phyloP scores from a whole-genome alignment of 2,329 filamentous ascomycete species.

The Cercospora sp. region DNA sequence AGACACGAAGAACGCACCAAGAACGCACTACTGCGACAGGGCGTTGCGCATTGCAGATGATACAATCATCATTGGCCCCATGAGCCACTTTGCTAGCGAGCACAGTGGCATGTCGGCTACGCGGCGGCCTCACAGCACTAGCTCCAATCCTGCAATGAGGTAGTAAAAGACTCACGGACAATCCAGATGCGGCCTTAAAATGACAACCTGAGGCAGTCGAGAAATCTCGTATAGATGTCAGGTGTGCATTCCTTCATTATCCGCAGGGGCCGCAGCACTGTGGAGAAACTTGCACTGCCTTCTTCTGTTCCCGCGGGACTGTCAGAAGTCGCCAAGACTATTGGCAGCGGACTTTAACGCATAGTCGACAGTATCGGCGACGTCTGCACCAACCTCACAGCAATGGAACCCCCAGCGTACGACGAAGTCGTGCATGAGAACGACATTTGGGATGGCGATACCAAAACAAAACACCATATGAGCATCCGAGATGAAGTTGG shows the following conservation, averaged over 20 bases:
- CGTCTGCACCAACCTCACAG: background rate
- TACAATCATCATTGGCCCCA: background rate
- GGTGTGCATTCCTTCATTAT: background rate
- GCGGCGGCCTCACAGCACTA: conserved; percentile 7
- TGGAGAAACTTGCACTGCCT: conserved; percentile 1
- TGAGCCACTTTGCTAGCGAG: background rate
- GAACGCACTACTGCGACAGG: conserved; percentile 5
- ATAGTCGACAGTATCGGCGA: background rate
- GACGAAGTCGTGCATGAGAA: conserved; percentile 28
- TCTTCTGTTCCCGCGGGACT: background rate
- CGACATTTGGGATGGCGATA: conserved; percentile 18
- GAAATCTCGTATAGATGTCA: background rate
- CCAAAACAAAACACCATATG: conserved; percentile 27
- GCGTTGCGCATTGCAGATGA: background rate
- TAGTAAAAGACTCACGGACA: background rate
- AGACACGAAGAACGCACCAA: conserved; percentile 10
- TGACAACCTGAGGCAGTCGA: background rate
- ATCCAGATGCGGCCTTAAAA: background rate
- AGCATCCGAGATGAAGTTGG: conserved; percentile 37
- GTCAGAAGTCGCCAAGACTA: background rate
- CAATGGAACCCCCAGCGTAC: conserved; percentile 36
- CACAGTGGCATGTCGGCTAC: background rate
- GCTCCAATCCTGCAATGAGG: background rate
- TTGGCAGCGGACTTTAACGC: background rate
- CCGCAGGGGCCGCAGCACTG: background rate